phyloP scores from a whole-genome alignment of 345 rosid genomes.

The Bruguiera gymnorhiza region DNA sequence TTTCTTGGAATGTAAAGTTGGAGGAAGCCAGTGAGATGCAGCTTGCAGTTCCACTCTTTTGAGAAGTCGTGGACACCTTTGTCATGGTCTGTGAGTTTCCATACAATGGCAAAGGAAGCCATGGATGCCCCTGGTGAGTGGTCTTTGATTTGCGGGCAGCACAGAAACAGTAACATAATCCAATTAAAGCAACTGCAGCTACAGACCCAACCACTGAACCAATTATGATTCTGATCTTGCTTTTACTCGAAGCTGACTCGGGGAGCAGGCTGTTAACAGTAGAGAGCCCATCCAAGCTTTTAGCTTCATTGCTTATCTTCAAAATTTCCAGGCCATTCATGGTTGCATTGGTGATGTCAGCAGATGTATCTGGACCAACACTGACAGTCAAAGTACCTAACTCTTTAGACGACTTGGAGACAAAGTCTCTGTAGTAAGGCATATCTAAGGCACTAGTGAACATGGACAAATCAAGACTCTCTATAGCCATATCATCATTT shows the following conservation, averaged over 20 bases:
- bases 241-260: constrained; percentile 38
- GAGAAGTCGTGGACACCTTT: constrained; percentile 77
- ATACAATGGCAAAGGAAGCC: constrained; percentile 85
- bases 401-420: constrained; percentile 63
- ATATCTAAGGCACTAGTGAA: constrained; percentile 43
- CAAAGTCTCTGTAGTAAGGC: constrained; percentile 76
- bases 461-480: constrained; percentile 72
- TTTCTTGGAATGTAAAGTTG: constrained; percentile 83
- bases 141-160: constrained; percentile 48
- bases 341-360: constrained; percentile 58
- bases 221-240: constrained; percentile 35
- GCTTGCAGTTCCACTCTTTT: constrained; percentile 85
- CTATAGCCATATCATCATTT: constrained; percentile 63
- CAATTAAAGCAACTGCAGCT: constrained; percentile 39
- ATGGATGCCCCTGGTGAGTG: constrained; percentile 62
- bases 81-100: constrained; percentile 86
- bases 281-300: constrained; percentile 66
- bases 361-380: constrained; percentile 70
- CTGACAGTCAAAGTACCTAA: constrained; percentile 63
- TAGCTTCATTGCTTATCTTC: constrained; percentile 74
- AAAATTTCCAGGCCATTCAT: constrained; percentile 89
- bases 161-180: constrained; percentile 59
- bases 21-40: constrained; percentile 76
- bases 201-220: constrained; percentile 53
- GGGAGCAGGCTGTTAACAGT: constrained; percentile 61